Evolutionary conservation across 768 basidiomycete species (phyloP).

Genomic region (Suillus tomentosus): DNA sequence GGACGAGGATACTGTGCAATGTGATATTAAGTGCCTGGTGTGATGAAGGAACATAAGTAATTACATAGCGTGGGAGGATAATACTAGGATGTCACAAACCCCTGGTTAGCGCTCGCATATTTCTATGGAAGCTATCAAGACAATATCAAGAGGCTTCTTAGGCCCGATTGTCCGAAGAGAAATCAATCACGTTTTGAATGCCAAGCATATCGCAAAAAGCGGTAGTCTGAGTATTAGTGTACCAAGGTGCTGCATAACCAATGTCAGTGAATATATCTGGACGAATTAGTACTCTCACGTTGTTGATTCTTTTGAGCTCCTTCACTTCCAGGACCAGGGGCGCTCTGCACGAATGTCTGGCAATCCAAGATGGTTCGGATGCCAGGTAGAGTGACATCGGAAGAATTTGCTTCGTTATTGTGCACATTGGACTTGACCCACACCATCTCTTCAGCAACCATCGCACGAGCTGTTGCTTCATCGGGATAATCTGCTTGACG

Average conservation of each 20-base stretch:
- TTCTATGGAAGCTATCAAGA: not conserved
- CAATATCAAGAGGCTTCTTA: constrained; percentile 4
- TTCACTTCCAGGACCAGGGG: constrained; percentile 51
- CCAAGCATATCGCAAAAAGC: constrained; percentile 81
- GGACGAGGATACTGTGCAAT: not conserved
- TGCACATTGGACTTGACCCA: constrained; percentile 71
- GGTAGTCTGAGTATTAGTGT: constrained; percentile 87
- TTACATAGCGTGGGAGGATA: not conserved
- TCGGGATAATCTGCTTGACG: constrained; percentile 62
- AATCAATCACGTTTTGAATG: constrained; percentile 72
- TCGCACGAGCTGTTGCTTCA: constrained; percentile 45
- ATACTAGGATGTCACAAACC: not conserved
- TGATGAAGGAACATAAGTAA: not conserved
- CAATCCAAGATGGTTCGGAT: constrained; percentile 49
- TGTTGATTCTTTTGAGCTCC: constrained; percentile 40
- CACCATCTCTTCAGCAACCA: constrained; percentile 58
- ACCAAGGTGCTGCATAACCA: constrained; percentile 60
- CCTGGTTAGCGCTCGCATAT: not conserved
- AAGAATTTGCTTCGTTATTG: constrained; percentile 21
- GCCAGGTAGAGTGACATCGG: constrained; percentile 17
- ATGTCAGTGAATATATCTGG: constrained; percentile 2
- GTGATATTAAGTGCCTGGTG: not conserved
- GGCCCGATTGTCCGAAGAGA: constrained; percentile 14
- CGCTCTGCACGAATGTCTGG: constrained; percentile 71
- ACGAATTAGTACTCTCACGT: constrained; percentile 34